Evolutionary conservation across 148 eudicot genomes (phyloP).

Genomic region (Chenopodium suecicum): DNA sequence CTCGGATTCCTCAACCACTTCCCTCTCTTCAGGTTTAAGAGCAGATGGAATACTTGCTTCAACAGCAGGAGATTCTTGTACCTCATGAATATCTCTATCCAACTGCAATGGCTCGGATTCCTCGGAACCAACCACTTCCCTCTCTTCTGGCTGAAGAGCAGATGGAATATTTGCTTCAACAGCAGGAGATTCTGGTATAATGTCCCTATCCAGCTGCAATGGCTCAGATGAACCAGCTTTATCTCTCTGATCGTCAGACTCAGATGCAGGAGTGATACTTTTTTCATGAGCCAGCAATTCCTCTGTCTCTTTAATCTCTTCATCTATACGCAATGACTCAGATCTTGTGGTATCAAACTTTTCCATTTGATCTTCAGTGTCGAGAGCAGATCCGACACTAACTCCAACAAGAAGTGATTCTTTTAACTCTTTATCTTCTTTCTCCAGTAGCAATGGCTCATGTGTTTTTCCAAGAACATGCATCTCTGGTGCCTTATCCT

Average conservation of each 20-base stretch:
- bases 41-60: not conserved
- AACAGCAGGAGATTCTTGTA: conserved; percentile 4
- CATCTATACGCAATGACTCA: conserved; percentile 13
- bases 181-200: not conserved
- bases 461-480: conserved; percentile 1
- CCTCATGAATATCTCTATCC: not conserved
- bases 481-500: not conserved
- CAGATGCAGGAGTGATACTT: conserved; percentile 20
- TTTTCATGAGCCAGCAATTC: conserved; percentile 6
- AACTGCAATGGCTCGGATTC: not conserved
- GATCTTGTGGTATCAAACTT: conserved; percentile 5
- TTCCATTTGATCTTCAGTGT: conserved; percentile 6
- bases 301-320: conserved; percentile 3
- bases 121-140: too few relatives aligned
- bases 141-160: not conserved
- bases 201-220: not conserved
- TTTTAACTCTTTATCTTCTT: not conserved
- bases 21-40: not conserved
- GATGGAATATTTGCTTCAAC: not conserved
- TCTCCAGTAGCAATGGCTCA: not conserved
- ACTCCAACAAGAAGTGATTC: not conserved
- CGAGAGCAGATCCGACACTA: not conserved
- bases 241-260: conserved; percentile 1
- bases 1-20: not conserved
- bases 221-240: conserved; percentile 10